Conservation (phyloP, 2,329 filamentous ascomycete genomes). For the Hypomyces rosellus region DNA sequence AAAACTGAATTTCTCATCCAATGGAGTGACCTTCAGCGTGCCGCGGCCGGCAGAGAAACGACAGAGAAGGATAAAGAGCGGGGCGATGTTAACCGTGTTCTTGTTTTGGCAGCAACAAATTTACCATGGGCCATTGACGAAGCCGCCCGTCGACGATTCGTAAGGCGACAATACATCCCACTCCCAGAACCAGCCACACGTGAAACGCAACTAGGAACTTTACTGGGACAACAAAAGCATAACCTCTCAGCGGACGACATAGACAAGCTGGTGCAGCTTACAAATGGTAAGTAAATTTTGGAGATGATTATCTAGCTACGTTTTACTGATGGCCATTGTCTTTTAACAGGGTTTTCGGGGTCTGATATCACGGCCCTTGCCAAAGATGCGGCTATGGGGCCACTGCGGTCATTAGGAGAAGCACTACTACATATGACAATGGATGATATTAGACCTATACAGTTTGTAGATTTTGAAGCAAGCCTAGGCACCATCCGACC, state of each 20-base stretch:
- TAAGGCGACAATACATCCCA: slow-evolving; percentile 91
- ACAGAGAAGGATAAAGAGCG: slow-evolving; percentile 59
- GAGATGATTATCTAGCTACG: background rate
- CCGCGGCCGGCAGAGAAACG: slow-evolving; percentile 77
- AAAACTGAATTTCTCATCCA: slow-evolving; percentile 98
- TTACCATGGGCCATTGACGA: slow-evolving; percentile 97
- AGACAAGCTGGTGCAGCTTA: slow-evolving; percentile 65
- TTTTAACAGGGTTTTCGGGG: slow-evolving; percentile 75
- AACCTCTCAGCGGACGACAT: slow-evolving; percentile 67
- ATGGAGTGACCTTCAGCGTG: slow-evolving; percentile 90
- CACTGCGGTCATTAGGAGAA: slow-evolving; percentile 82
- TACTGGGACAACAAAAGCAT: slow-evolving; percentile 85
- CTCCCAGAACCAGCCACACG: slow-evolving; percentile 80
- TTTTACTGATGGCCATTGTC: background rate
- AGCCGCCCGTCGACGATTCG: slow-evolving; percentile 83
- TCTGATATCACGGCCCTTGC: slow-evolving; percentile 95
- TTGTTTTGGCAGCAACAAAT: slow-evolving; percentile 93
- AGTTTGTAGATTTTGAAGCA: slow-evolving; percentile 73
- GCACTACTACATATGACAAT: slow-evolving; percentile 84
- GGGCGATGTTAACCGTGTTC: slow-evolving; percentile 79
- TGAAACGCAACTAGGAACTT: slow-evolving; percentile 67
- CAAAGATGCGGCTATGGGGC: slow-evolving; percentile 97
- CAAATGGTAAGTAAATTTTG: slow-evolving; percentile 59
- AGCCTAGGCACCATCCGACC: slow-evolving; percentile 82
- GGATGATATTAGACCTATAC: slow-evolving; percentile 88